phyloP scores from a whole-genome alignment of 257 asterid genomes.

The Solanum dulcamara region DNA sequence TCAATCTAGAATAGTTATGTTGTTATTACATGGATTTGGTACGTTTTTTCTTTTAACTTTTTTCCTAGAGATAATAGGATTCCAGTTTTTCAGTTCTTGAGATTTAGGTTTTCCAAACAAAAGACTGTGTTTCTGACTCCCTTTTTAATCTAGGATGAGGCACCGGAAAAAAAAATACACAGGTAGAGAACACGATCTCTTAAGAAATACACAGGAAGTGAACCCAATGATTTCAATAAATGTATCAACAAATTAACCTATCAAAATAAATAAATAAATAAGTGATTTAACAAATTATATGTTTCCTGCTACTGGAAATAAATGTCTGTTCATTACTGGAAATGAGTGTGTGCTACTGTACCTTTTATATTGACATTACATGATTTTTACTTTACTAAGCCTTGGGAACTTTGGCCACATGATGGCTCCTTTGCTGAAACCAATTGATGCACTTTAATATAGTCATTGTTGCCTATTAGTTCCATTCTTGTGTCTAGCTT shows the following conservation, averaged over 20 bases:
- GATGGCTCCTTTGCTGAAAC: neutral
- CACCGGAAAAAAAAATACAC: neutral
- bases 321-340: neutral
- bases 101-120: neutral
- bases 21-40: neutral
- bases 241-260: neutral
- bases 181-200: neutral
- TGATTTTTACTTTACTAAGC: neutral
- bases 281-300: neutral
- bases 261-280: neutral
- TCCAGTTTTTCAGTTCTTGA: neutral
- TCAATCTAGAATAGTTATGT: neutral
- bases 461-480: no score
- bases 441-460: no score
- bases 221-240: neutral
- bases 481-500: no score
- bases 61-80: neutral
- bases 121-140: neutral
- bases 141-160: neutral
- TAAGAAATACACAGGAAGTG: neutral
- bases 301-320: neutral
- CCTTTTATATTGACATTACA: neutral
- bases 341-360: neutral
- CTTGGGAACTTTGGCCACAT: neutral
- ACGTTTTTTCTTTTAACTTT: neutral